phyloP scores from a whole-genome alignment of 2,329 filamentous ascomycete genomes.

The Exophiala lecanii-corni region DNA sequence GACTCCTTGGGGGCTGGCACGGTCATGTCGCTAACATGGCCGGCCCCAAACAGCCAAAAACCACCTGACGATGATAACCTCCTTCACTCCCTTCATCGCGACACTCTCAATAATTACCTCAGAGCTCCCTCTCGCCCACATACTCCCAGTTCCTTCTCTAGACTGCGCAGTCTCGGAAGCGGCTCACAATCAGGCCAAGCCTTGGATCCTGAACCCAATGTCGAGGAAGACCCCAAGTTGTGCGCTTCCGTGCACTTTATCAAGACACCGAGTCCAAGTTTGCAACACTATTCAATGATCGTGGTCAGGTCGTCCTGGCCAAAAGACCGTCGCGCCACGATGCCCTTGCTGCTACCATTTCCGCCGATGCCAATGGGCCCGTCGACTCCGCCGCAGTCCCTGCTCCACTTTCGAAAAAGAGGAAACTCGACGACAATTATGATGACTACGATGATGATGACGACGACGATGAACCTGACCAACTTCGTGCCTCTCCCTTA shows the following conservation, averaged over 20 bases:
- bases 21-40: conserved; percentile 66
- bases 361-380: conserved; percentile 43
- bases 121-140: conserved; percentile 40
- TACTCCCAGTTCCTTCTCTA: conserved; percentile 37
- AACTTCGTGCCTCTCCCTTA: conserved; percentile 44
- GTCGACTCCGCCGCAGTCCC: conserved; percentile 43
- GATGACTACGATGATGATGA: conserved; percentile 75
- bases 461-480: conserved; percentile 53
- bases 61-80: conserved; percentile 64
- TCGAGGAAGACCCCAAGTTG: conserved; percentile 66
- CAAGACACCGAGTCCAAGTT: conserved; percentile 72
- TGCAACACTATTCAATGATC: conserved; percentile 63
- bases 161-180: conserved; percentile 38
- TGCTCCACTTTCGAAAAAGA: conserved; percentile 58
- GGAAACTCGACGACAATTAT: conserved; percentile 72
- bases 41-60: conserved; percentile 51
- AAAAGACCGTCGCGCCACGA: conserved; percentile 41
- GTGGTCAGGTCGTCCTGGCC: conserved; percentile 27
- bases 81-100: conserved; percentile 26
- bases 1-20: conserved; percentile 29
- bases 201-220: conserved; percentile 51
- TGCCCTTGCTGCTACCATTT: conserved; percentile 39
- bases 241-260: conserved; percentile 73
- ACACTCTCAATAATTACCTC: conserved; percentile 40
- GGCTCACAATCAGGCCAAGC: conserved; percentile 44